Evolutionary conservation across 2,329 filamentous ascomycete species (phyloP), one percentile per base, ranked within the genome.

Genomic region (Periconia sp.): DNA sequence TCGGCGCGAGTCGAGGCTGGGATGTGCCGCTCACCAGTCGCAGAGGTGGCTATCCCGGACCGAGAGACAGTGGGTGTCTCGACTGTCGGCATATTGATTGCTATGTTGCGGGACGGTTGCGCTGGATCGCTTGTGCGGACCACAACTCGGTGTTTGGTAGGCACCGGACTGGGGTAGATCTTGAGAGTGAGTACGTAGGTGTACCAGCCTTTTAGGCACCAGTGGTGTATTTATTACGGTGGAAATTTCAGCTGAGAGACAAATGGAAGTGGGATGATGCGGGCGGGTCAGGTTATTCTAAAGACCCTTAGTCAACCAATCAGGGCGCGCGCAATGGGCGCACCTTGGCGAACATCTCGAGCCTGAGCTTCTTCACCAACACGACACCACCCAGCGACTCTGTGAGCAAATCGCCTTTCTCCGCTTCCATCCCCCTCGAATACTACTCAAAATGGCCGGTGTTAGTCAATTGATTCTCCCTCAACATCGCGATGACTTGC

Each of bases 1-100:
- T 99, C 94, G 20, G 94, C 78, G 50, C 95, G 89, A 42, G 85
- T 79, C 0, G 93, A 97, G 42, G 92, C 85, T 23, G 94, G 94
- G 53, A 99, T 97, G 64, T 92, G 88, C 43, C 92, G 90, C 70
- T 92, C 85, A 69, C 94, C 95, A 62, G 85, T 90, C 58, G 75
- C 73, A 47, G 86, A 83, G 71, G 92, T 87, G 49, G 88, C 88
- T 64, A 93, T 88, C 69, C 79, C 79, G 14, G 79, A 73, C 50
- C 74, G 74, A 42, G 76, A 75, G 37, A 72, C 59, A 19, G 60
- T 47, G 8, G 65, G 58, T 19, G 64, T 65, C 44, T 70, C 67
- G 44, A 66, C 63, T 8, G 68, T 62, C 41, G 70, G 66, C 68
- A 72, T 72, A n/a, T 52, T 59, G 60, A 17, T 37, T n/a, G n/a